Base-by-base conservation (phyloP, 2,329 filamentous ascomycete species). In the Xylariaceae sp. region DNA sequence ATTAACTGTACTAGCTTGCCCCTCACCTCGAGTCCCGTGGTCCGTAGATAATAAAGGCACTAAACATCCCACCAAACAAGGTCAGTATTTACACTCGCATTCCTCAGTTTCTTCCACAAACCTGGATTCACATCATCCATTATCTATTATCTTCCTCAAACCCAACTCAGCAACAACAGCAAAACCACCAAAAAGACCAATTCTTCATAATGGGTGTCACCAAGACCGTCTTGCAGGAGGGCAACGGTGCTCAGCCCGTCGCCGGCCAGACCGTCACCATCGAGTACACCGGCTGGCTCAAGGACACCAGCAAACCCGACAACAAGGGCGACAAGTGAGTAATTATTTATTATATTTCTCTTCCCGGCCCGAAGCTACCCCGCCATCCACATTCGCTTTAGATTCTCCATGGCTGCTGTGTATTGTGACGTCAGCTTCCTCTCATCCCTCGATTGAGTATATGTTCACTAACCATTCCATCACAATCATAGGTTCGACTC, bases 211-310 rank as follows among this genome's bases (percentile, higher is more conserved):
- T 92, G 89, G 88, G 83, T 74, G 90, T 96, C 70, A 82, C 79
- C 58, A 96, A 92, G 81, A 82, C 81, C 46, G 75, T 84, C 62
- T 74, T 87, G 67, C 71, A 76, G 31, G 75, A 83, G 62, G 93
- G 94, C 70, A 82, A 82, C 69, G 81, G 82, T 55, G 73, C 86
- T 68, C 79, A 76, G 64, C 90, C 94, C 56, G 71, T 76, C 64
- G 69, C 71, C 14, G 89, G 91, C 65, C 87, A 97, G 74, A 85
- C 78, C 23, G 91, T 98, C 70, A 85, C 84, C 71, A 96, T 98
- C 72, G 86, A 95, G 78, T 98, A 98, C 83, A 95, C 89, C 37
- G 95, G 95, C 69, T 96, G 81, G 78, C 82, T 98, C 63, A 90
- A 89, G 77, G 88, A 96, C 70, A 70, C 79, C 19, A 76, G 71